A percentile compares a stretch with the other conserved stretches of the same genome.
These are phyloP conservation scores for Brassica hybrid DNA, from an alignment of 441 rosid genomes.

Conservation along the genomic window DNA sequence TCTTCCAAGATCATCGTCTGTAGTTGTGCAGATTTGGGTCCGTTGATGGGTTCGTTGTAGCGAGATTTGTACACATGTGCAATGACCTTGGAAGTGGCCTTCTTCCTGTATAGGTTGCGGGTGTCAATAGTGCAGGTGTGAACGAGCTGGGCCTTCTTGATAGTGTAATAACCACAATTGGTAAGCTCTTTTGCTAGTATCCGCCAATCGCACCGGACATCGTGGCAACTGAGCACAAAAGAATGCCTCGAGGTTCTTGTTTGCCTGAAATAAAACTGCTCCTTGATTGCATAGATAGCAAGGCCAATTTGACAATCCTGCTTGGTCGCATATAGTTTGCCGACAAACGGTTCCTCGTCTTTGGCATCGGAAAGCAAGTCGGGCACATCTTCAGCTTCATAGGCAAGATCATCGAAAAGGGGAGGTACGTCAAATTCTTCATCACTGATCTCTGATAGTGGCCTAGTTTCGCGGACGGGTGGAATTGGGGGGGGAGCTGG, in stretches of 20 bases:
- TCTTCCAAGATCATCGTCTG: neutral
- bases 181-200: neutral
- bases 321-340: neutral
- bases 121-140: neutral
- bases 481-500: neutral
- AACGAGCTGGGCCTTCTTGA: neutral
- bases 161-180: neutral
- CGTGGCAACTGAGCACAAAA: neutral
- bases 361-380: neutral
- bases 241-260: neutral
- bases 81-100: neutral
- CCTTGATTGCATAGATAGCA: neutral
- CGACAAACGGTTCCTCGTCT: neutral
- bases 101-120: neutral
- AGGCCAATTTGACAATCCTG: neutral
- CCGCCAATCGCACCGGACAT: neutral
- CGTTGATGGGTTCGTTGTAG: neutral
- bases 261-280: neutral
- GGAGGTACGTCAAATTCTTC: neutral
- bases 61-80: neutral
- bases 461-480: neutral
- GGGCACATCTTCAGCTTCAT: neutral
- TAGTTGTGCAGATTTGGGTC: neutral
- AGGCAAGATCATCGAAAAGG: neutral
- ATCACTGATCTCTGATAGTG: neutral